These are phyloP conservation scores for Glycine tomentella DNA, from an alignment of 306 rosid genomes.

Conservation along the genomic window DNA sequence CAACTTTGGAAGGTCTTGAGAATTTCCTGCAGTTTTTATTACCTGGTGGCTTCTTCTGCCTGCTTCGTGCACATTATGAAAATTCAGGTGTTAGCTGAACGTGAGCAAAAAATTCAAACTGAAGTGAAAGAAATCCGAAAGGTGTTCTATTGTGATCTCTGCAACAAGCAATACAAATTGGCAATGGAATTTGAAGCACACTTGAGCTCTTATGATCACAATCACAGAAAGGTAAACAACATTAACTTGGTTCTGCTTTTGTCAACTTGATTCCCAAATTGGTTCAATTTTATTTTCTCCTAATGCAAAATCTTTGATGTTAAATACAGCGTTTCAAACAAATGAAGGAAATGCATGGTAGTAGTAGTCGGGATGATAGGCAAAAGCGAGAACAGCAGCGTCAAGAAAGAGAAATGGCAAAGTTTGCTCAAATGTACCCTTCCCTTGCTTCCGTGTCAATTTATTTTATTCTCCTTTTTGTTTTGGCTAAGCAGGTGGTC, in stretches of 20 bases:
- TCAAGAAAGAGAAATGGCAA: conserved; percentile 86
- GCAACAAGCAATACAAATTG: conserved; percentile 97
- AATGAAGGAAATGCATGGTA: conserved; percentile 97
- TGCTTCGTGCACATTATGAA: conserved; percentile 98
- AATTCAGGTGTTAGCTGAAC: conserved; percentile 99
- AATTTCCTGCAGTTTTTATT: conserved; percentile 99
- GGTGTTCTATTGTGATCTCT: conserved; percentile 95
- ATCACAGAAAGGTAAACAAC: conserved; percentile 82
- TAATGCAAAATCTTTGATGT: conserved; percentile 37
- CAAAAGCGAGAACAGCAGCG: conserved; percentile 95
- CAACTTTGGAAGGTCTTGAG: conserved; percentile 99
- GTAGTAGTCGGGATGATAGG: conserved; percentile 89
- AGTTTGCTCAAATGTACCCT: conserved; percentile 85
- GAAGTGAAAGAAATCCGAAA: conserved; percentile 94
- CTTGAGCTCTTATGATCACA: conserved; percentile 95
- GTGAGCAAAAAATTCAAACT: conserved; percentile 94
- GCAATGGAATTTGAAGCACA: conserved; percentile 97
- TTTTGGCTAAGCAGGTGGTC: conserved; percentile 3
- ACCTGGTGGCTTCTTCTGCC: conserved; percentile 99
- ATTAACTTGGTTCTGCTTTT: conserved; percentile 31
- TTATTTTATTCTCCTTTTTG: background rate
- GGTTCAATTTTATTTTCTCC: conserved; percentile 7
- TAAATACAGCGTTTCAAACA: conserved; percentile 83
- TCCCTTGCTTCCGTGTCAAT: background rate
- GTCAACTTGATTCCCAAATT: background rate